Evolutionary conservation across 1,284 basidiomycete genomes (phyloP).

Genomic region (Anthracocystis walkeri): DNA sequence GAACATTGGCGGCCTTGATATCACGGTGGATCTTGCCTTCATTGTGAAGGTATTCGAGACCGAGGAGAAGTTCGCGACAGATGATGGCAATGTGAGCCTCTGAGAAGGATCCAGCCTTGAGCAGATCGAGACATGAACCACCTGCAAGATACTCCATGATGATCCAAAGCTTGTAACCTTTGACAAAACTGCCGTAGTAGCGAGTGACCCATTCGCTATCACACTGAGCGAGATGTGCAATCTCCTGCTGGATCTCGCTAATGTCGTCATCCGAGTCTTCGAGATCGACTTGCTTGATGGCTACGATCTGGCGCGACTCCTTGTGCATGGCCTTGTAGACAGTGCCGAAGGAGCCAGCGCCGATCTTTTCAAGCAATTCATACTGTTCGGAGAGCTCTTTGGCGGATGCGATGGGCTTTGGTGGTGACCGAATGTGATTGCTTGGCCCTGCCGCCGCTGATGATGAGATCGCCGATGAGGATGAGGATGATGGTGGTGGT

Average conservation of each 20-base stretch:
- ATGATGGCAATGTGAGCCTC: constrained; percentile 94
- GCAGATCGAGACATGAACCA: constrained; percentile 94
- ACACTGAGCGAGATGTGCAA: constrained; percentile 92
- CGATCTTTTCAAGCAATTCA: constrained; percentile 91
- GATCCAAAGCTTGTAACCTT: constrained; percentile 98
- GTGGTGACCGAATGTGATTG: constrained; percentile 32
- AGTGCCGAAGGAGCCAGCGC: constrained; percentile 95
- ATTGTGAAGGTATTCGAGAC: constrained; percentile 91
- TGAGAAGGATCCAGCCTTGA: constrained; percentile 89
- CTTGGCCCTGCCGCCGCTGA: constrained; percentile 43
- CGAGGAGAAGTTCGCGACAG: constrained; percentile 90
- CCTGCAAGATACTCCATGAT: constrained; percentile 99
- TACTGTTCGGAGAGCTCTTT: constrained; percentile 74
- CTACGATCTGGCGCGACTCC: constrained; percentile 90
- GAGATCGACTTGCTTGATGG: constrained; percentile 91
- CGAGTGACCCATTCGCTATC: constrained; percentile 95
- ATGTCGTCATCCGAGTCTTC: constrained; percentile 71
- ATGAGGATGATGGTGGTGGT: constrained; percentile 10
- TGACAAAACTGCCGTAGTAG: constrained; percentile 97
- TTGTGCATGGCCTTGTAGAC: constrained; percentile 94
- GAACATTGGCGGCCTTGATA: constrained; percentile 97
- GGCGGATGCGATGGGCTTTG: constrained; percentile 43
- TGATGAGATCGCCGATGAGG: constrained; percentile 3
- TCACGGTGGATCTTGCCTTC: constrained; percentile 97
- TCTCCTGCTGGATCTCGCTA: constrained; percentile 88